phyloP scores from a whole-genome alignment of 345 rosid genomes.

The Gossypium raimondii region DNA sequence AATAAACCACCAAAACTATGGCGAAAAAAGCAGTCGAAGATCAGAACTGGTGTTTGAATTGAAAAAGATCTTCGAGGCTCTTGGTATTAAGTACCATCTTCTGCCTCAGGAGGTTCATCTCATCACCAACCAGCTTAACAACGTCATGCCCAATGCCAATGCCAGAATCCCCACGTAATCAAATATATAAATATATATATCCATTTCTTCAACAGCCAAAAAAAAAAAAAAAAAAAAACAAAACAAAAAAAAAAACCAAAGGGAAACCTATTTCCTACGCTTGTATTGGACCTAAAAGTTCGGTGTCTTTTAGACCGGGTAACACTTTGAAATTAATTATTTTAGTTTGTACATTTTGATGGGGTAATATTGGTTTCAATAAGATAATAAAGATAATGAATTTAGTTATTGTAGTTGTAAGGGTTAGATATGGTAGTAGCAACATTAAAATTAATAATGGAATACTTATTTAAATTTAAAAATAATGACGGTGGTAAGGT shows the following conservation, averaged over 20 bases:
- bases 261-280: background rate
- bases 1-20: slow-evolving; percentile 59
- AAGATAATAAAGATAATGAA: no score
- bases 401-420: no score
- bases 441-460: no score
- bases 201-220: background rate
- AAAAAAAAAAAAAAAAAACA: no score
- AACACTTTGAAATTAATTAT: no score
- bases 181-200: background rate
- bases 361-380: no score
- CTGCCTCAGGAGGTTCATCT: slow-evolving; percentile 51
- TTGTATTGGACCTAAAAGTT: background rate
- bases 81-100: slow-evolving; percentile 48
- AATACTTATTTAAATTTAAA: no score
- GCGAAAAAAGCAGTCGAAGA: slow-evolving; percentile 37
- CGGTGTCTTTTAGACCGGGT: no score
- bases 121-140: slow-evolving; percentile 22
- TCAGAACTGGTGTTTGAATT: slow-evolving; percentile 51
- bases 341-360: no score
- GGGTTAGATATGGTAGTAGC: no score
- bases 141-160: background rate
- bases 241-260: no score
- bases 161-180: slow-evolving; percentile 1
- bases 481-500: no score
- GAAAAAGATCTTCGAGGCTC: slow-evolving; percentile 46